Evolutionary conservation across 352 stramenopile species (phyloP).

Genomic region (Phytophthora chlamydospora): DNA sequence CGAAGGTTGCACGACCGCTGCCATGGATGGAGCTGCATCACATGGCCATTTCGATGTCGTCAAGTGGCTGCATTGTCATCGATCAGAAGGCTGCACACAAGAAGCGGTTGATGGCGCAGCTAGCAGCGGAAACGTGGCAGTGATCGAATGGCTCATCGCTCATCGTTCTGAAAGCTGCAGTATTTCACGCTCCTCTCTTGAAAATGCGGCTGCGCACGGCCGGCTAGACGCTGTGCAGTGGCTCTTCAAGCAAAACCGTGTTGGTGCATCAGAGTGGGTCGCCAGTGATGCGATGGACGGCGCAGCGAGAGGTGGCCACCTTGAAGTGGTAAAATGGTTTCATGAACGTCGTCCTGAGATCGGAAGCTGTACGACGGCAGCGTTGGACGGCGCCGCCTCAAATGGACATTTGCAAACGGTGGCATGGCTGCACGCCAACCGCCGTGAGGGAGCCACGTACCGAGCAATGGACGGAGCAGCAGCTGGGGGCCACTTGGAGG

Average conservation of each 20-base stretch:
- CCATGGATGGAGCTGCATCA: conserved; percentile 38
- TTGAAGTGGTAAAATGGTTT: conserved; percentile 42
- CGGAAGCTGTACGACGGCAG: conserved; percentile 32
- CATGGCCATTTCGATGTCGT: conserved; percentile 27
- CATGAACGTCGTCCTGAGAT: conserved; percentile 30
- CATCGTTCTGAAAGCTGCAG: conserved; percentile 20
- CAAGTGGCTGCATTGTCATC: conserved; percentile 33
- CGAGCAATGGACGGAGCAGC: conserved; percentile 39
- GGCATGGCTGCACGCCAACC: conserved; percentile 35
- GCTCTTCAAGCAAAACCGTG: conserved; percentile 17
- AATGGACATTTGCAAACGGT: conserved; percentile 37
- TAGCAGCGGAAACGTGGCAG: conserved; percentile 8
- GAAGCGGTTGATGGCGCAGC: conserved; percentile 21
- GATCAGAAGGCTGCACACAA: conserved; percentile 23
- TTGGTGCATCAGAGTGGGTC: conserved; percentile 15
- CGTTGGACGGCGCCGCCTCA: conserved; percentile 38
- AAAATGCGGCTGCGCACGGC: conserved; percentile 24
- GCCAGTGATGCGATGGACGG: conserved; percentile 38
- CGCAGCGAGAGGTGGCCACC: conserved; percentile 34
- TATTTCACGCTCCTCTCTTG: conserved; percentile 18
- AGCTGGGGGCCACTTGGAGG: conserved; percentile 36
- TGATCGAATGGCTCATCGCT: conserved; percentile 36
- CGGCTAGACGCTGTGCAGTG: conserved; percentile 20
- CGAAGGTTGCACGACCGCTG: conserved; percentile 38
- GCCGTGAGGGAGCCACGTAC: conserved; percentile 34